These are phyloP conservation scores for Pleurotus cornucopiae DNA, from an alignment of 768 basidiomycete species.

Conservation along the genomic window DNA sequence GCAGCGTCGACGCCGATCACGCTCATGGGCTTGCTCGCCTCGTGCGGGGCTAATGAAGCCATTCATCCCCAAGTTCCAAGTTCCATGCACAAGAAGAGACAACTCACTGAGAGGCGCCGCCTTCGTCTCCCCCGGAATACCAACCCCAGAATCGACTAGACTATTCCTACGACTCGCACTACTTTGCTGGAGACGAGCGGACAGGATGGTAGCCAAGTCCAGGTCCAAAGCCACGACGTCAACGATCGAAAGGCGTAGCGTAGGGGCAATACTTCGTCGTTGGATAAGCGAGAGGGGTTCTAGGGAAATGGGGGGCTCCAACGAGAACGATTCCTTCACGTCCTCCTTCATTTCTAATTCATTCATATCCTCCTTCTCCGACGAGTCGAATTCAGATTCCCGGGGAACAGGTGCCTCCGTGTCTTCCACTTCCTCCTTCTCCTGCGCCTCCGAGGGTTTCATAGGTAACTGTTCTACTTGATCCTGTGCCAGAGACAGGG, in stretches of 20 bases:
- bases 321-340: background rate
- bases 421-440: no score
- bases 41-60: no score
- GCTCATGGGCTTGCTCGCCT: no score
- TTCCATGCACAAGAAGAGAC: background rate
- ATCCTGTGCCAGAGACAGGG: no score
- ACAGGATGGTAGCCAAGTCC: background rate
- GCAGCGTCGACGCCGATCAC: no score
- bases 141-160: background rate
- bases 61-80: no score
- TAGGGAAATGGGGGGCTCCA: background rate
- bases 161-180: background rate
- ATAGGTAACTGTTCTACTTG: no score
- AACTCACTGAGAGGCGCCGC: background rate
- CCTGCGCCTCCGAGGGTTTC: no score
- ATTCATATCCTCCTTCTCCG: no score
- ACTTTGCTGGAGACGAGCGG: background rate
- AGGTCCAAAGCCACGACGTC: background rate
- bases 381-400: no score
- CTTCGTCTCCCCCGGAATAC: background rate
- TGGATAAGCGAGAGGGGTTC: background rate
- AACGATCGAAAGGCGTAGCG: background rate
- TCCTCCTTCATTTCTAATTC: background rate
- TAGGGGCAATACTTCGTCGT: background rate
- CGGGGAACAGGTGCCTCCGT: no score